These are phyloP conservation scores for Aspergillus cavernicola DNA, from an alignment of 495 filamentous ascomycete species.

Conservation along the genomic window DNA sequence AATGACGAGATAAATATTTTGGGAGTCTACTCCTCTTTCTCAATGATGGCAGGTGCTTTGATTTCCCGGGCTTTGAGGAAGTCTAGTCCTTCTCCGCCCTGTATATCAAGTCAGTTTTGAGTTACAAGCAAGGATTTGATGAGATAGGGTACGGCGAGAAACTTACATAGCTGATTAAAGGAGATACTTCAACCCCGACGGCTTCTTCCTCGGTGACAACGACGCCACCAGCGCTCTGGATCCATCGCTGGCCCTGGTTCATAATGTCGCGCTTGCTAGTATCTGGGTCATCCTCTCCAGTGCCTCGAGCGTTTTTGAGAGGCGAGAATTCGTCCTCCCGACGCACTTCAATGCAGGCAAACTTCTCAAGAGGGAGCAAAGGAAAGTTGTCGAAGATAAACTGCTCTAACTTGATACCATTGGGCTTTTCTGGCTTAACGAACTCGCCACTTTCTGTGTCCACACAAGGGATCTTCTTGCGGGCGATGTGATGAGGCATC, in stretches of 20 bases:
- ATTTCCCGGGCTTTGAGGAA: slow-evolving; percentile 71
- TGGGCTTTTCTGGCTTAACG: slow-evolving; percentile 87
- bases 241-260: slow-evolving; percentile 81
- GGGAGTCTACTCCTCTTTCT: slow-evolving; percentile 58
- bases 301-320: slow-evolving; percentile 90
- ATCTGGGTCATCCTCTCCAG: slow-evolving; percentile 89
- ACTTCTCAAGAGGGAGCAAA: slow-evolving; percentile 77
- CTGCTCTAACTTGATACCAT: slow-evolving; percentile 98
- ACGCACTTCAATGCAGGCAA: slow-evolving; percentile 92
- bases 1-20: not conserved
- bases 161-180: slow-evolving; percentile 93
- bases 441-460: slow-evolving; percentile 70
- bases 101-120: slow-evolving; percentile 22
- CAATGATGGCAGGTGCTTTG: slow-evolving; percentile 70
- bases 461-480: slow-evolving; percentile 95
- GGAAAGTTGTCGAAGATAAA: slow-evolving; percentile 99
- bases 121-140: slow-evolving; percentile 16
- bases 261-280: slow-evolving; percentile 88
- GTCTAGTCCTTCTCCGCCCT: slow-evolving; percentile 90
- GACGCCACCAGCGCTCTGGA: slow-evolving; percentile 69
- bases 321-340: slow-evolving; percentile 98
- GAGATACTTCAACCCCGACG: slow-evolving; percentile 83
- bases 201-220: slow-evolving; percentile 67
- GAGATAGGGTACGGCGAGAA: slow-evolving; percentile 6
- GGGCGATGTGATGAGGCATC: slow-evolving; percentile 91